phyloP scores from a whole-genome alignment of 768 basidiomycete genomes.

The Suillus tomentosus region DNA sequence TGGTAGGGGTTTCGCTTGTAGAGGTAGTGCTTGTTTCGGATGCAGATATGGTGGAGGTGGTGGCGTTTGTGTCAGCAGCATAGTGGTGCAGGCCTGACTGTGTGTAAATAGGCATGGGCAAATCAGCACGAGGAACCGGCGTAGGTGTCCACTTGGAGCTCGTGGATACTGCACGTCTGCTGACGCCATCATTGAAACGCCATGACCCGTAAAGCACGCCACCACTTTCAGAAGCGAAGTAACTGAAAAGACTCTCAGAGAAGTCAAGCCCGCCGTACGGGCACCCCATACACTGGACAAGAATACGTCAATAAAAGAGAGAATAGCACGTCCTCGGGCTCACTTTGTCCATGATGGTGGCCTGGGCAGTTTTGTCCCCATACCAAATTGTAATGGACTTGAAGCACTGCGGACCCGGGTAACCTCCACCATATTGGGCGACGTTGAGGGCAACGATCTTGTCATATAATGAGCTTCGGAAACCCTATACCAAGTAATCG shows the following conservation, averaged over 20 bases:
- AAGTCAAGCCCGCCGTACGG: slow-evolving; percentile 69
- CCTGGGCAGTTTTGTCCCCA: slow-evolving; percentile 52
- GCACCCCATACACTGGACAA: slow-evolving; percentile 61
- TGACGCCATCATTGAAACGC: slow-evolving; percentile 48
- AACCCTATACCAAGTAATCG: slow-evolving; percentile 28
- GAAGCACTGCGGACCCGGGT: slow-evolving; percentile 66
- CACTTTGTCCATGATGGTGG: slow-evolving; percentile 65
- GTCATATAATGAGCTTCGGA: slow-evolving; percentile 41
- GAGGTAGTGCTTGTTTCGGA: neutral
- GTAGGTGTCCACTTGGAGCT: neutral
- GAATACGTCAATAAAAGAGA: slow-evolving; percentile 3
- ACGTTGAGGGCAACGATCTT: slow-evolving; percentile 33
- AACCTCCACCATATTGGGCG: slow-evolving; percentile 54
- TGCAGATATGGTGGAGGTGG: neutral
- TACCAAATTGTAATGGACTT: slow-evolving; percentile 58
- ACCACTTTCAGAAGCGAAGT: slow-evolving; percentile 46
- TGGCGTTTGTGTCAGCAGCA: neutral
- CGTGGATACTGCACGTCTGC: slow-evolving; percentile 8
- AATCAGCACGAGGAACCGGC: neutral
- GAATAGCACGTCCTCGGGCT: neutral
- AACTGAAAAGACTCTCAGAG: slow-evolving; percentile 61
- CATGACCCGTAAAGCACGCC: slow-evolving; percentile 66
- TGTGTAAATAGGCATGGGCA: neutral
- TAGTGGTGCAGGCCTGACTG: neutral
- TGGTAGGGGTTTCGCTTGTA: neutral